Conservation (phyloP, 2,329 filamentous ascomycete genomes). For the Gliomastix tumulicola region DNA sequence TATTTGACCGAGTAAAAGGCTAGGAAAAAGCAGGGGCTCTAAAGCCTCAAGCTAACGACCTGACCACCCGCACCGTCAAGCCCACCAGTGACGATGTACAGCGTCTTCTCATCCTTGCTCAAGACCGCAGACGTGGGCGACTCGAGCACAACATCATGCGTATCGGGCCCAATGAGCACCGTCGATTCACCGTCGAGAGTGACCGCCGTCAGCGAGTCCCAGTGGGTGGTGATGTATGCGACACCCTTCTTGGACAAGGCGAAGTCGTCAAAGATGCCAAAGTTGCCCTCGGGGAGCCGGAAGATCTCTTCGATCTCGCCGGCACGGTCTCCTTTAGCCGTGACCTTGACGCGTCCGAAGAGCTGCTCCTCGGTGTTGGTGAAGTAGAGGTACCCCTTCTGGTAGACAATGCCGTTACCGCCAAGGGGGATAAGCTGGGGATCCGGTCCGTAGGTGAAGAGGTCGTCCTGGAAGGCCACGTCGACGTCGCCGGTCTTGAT, state of each 20-base stretch:
- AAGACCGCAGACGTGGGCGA: slow-evolving; percentile 6
- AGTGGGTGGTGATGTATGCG: slow-evolving; percentile 5
- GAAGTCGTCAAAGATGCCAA: slow-evolving; percentile 9
- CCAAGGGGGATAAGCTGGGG: slow-evolving; percentile 4
- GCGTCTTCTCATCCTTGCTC: slow-evolving; percentile 8
- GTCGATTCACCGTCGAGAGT: background rate
- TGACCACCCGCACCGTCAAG: slow-evolving; percentile 1
- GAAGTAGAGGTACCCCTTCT: slow-evolving; percentile 10
- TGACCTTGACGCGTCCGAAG: slow-evolving; percentile 6
- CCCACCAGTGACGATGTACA: slow-evolving; percentile 8
- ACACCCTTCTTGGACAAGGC: slow-evolving; percentile 6
- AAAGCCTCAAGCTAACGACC: slow-evolving; percentile 1
- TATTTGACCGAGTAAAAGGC: too few species aligned
- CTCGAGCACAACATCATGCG: slow-evolving; percentile 2
- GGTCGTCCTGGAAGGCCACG: slow-evolving; percentile 6
- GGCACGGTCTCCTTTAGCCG: background rate
- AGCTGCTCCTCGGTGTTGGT: slow-evolving; percentile 8
- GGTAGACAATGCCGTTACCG: slow-evolving; percentile 10
- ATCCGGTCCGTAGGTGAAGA: slow-evolving; percentile 1
- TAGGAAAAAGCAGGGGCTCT: too few species aligned
- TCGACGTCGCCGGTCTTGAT: slow-evolving; percentile 7
- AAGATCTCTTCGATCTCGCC: slow-evolving; percentile 6
- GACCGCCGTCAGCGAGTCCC: slow-evolving; percentile 2
- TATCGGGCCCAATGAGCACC: background rate
- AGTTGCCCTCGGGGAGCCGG: slow-evolving; percentile 1